Base-by-base conservation (phyloP, 2,329 filamentous ascomycete species). In the Fusarium devonianum region DNA sequence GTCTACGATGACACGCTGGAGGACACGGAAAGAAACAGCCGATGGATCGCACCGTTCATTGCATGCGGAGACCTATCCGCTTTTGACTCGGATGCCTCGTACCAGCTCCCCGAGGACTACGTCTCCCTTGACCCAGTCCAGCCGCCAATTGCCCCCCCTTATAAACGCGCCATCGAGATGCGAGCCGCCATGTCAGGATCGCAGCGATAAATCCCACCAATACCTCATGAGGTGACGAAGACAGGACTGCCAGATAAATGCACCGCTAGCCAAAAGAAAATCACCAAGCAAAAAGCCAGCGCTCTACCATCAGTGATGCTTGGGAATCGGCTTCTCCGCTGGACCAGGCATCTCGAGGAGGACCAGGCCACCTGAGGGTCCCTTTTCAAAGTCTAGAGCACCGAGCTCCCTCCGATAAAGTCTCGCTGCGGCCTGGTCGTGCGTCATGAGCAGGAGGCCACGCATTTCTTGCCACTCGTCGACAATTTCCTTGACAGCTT, bases 41-140 rank as follows among this genome's bases (percentile, higher is more conserved):
- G 88, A 39, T 97, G 93, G 92, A 93, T 97, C 62, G 92, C 92
- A 4, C 92, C 93, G 0, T 99, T 99, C 69, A 83, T 99, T 65
- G 92, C 94, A n/a, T 99, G 94, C 70, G 94, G 94, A 34, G 94
- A 99, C 73, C 79, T 99, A 42, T 95, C 92, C 17, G 87, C 90
- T 9, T 99, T 92, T 75, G 94, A 99, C 75, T 92, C 93, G 1
- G 94, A 99, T 77, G 93, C 94, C 4, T 94, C 92, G 4, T 97
- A 97, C 72, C 84, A 89, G 60, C 78, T 99, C 13, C 92, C 94
- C 1, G 88, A 92, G 52, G 89, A 92, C 59, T 84, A 95, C 67
- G 83, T 95, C 41, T 92, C 88, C 61, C 80, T 97, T 37, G 92
- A 97, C 69, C 94, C 94, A 0, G 84, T 99, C 22, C 94, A 97